Evolutionary conservation across 1,284 basidiomycete species (phyloP).

Genomic region (Naganishia sp.): DNA sequence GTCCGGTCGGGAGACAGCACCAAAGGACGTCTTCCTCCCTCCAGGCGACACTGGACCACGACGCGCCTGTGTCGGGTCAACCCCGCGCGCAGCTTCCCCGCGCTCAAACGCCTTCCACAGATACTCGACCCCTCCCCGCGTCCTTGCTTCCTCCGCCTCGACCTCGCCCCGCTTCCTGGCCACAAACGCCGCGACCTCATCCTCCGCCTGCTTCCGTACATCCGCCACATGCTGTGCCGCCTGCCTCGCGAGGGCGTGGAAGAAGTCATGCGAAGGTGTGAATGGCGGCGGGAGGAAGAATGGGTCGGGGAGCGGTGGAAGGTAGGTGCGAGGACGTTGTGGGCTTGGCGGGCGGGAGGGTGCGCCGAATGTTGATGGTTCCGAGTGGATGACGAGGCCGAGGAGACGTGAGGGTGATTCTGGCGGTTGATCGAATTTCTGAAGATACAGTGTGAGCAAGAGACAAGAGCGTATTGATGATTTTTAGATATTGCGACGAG

Average conservation of each 20-base stretch:
- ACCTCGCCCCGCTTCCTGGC: constrained; percentile 42
- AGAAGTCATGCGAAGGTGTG: constrained; percentile 53
- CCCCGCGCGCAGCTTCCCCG: constrained; percentile 38
- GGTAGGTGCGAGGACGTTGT: constrained; percentile 31
- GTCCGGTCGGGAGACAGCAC: background rate
- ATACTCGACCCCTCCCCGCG: constrained; percentile 48
- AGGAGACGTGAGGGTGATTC: constrained; percentile 1
- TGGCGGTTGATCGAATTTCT: background rate
- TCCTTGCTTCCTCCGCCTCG: constrained; percentile 44
- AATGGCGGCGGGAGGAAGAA: constrained; percentile 56
- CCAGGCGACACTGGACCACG: background rate
- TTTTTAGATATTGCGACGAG: too few relatives aligned
- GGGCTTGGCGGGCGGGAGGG: constrained; percentile 22
- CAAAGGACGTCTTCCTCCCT: background rate
- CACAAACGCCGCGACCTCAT: constrained; percentile 46
- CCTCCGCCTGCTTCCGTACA: constrained; percentile 41
- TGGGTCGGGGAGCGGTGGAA: constrained; percentile 48
- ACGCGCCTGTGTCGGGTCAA: background rate
- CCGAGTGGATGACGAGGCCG: background rate
- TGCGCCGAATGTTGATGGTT: constrained; percentile 27
- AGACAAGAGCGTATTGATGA: background rate
- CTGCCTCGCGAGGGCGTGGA: constrained; percentile 46
- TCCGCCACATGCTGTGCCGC: constrained; percentile 43
- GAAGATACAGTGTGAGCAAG: too few relatives aligned
- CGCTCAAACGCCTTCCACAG: constrained; percentile 47